Conservation (phyloP, 176 grass and related monocot genomes). For the Alopecurus myosuroides region DNA sequence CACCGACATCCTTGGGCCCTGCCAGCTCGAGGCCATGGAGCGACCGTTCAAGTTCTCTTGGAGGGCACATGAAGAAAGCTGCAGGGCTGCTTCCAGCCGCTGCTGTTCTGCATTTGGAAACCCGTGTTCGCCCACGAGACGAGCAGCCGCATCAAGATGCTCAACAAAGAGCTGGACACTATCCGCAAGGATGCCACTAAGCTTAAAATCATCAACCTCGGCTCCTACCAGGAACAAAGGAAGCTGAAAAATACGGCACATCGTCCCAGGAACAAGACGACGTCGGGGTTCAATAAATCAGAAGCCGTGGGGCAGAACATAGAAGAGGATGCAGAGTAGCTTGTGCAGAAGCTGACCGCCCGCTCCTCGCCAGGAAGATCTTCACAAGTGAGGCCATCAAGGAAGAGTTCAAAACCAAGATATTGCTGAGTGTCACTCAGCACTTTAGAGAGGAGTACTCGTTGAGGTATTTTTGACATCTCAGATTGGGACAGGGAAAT, state of each 20-base stretch:
- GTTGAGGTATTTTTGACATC: no score
- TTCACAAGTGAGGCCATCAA: not conserved
- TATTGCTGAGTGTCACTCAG: no score
- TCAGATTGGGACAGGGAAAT: no score
- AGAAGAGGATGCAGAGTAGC: not conserved
- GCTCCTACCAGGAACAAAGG: not conserved
- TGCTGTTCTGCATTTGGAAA: not conserved
- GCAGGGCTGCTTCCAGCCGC: not conserved
- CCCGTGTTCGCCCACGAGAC: not conserved
- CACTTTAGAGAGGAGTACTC: no score
- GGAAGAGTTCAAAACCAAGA: not conserved
- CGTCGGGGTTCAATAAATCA: not conserved
- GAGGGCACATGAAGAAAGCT: not conserved
- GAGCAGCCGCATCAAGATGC: not conserved
- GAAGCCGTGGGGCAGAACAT: not conserved
- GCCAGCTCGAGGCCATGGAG: not conserved
- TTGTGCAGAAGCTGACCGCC: not conserved
- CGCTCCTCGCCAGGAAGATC: not conserved
- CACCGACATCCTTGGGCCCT: not conserved
- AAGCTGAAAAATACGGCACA: not conserved
- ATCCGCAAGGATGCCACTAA: not conserved
- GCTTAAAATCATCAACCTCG: not conserved
- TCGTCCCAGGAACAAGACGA: not conserved
- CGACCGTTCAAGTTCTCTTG: not conserved
- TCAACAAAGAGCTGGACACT: not conserved